Evolutionary conservation across 805 yeast species (phyloP), one percentile per base, ranked within the genome.

Genomic region (Saturnispora zaruensis): DNA sequence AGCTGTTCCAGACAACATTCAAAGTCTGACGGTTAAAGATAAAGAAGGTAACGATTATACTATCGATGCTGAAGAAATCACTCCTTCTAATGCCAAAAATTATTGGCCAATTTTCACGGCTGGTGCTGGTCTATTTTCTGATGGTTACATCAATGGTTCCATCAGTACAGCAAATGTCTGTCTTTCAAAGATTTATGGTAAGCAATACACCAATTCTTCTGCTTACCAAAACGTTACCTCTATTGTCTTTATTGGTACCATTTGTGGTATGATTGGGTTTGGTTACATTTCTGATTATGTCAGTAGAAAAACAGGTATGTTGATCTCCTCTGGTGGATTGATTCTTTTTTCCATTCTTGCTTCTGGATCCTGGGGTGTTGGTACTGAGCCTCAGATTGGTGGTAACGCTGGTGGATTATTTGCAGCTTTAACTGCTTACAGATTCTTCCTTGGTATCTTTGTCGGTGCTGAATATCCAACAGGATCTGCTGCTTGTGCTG

Each of bases 391-490:
- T 38, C 44, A 55, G 16, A 51, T 46, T 24, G 66, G 65, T 43
- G 82, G 82, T 42, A 70, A 80, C 34, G 76, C 87, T 4, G 71
- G 76, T 46, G 96, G 96, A 36, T 75, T 90, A 72, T 78, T 91
- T 54, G 82, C 88, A 14, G 91, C 93, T 21, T 68, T 90, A 48
- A 87, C 95, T 6, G 84, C 82, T 8, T 87, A 84, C 41, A 77
- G 98, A 66, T 87, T 87, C 66, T 82, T 90, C 68, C 70, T 90
- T 47, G 98, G 98, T 68, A 72, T 87, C 55, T 95, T 90, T 59
- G 86, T 91, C 58, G 98, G 98, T 59, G 90, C 95, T 45, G 98
- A 90, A 68, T 90, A 90, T 63, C 96, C 96, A 44, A 84, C 95
- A 11, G 90, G 96, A 41, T 84, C 96, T 7, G 91, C 90, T 20